Base-by-base conservation (phyloP, 352 stramenopile genomes). In the Phytophthora quininea region DNA sequence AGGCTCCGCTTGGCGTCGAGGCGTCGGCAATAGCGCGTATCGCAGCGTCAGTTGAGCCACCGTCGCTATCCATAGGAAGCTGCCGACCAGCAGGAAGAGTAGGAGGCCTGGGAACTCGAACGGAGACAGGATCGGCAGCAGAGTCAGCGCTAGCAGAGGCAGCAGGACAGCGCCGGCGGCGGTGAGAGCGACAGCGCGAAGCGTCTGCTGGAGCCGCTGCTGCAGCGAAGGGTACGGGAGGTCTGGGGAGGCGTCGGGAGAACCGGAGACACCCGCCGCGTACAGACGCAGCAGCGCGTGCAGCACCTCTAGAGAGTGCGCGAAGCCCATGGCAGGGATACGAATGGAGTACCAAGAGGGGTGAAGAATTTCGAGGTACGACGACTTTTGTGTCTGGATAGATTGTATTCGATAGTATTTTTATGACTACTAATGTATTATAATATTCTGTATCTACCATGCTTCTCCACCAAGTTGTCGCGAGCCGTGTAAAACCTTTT, bases 181-280 rank as follows among this genome's bases (percentile, higher is more conserved):
- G 9, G 75, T 77, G 37, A 89, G 70, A 40, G 71, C 67, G 37
- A 84, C 74, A n/a, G 67, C 78, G 56, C 76, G 78, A 33, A 87
- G 53, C 27, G 76, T 76, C 45, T 86, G 80, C 61, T 86, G 78
- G 51, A 89, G 61, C 7, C 79, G 76, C 67, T 84, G 80, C 63
- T 89, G 80, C 9, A 89, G 50, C 30, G 84, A 73, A 24, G 76
- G 76, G 49, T 76, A 79, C 5, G 71, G 78, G 2, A 67, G 32
- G 29, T 69, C 49, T 7, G 33, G 54, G 49, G 50, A 64, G 43
- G 32, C 40, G 6, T 43, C 27, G 1, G 43, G 65, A 0, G 65
- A 27, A 15, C 59, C 31, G 54, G 58, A 63, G 24, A 49, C 3
- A 19, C 40, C 58, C 5, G 58, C 42, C 31, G 62, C 40, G 51